Evolutionary conservation across 345 rosid genomes (phyloP).

Genomic region (Tarenaya hassleriana): DNA sequence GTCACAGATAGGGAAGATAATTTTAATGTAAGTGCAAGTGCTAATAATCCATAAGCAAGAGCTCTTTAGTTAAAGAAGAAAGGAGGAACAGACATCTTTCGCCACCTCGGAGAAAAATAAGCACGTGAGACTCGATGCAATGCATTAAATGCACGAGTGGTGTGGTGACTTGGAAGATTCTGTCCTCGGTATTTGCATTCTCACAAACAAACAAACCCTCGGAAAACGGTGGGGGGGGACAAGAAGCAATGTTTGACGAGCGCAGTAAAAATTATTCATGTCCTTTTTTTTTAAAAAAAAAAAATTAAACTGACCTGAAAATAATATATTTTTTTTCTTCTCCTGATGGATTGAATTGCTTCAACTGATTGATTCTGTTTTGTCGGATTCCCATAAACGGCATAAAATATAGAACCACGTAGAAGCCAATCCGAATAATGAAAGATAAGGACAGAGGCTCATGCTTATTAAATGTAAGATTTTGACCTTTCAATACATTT

Average conservation of each 20-base stretch:
- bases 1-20: conserved; percentile 20
- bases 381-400: conserved; percentile 20
- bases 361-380: conserved; percentile 4
- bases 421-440: conserved; percentile 20
- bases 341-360: too few species aligned
- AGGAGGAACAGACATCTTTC: conserved; percentile 74
- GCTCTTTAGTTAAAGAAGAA: conserved; percentile 14
- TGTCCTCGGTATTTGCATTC: conserved; percentile 43
- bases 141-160: conserved; percentile 48
- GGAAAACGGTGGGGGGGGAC: conserved; percentile 35
- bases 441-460: too few species aligned
- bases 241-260: conserved; percentile 48
- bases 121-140: conserved; percentile 49
- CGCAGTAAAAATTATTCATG: conserved; percentile 14
- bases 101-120: conserved; percentile 37
- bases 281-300: background rate
- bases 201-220: background rate
- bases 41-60: conserved; percentile 20
- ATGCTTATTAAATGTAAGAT: too few species aligned
- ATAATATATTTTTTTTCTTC: too few species aligned
- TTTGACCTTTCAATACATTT: too few species aligned
- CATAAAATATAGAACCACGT: conserved; percentile 25
- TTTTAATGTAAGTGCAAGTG: conserved; percentile 11
- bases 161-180: conserved; percentile 65
- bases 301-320: background rate